These are phyloP conservation scores for Phaffomyces thermotolerans DNA, from an alignment of 805 yeast species.

Conservation along the genomic window DNA sequence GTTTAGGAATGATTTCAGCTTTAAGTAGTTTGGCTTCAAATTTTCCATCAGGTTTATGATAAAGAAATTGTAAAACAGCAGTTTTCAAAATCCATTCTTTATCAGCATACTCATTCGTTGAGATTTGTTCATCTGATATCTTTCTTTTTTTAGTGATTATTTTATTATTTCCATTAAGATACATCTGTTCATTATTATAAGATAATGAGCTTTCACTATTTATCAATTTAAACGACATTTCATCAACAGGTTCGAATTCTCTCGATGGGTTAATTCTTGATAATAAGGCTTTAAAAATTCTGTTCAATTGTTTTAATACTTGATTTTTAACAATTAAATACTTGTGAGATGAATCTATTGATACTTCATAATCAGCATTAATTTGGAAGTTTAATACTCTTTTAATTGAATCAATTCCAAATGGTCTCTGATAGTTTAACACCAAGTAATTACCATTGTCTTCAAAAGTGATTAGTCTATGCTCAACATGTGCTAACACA, in stretches of 20 bases:
- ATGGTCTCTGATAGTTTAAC: conserved; percentile 38
- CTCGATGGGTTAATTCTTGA: background rate
- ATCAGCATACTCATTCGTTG: background rate
- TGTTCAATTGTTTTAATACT: background rate
- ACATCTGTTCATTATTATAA: background rate
- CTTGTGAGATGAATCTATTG: background rate
- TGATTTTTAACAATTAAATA: background rate
- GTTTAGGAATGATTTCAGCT: conserved; percentile 1
- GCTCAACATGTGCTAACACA: conserved; percentile 9
- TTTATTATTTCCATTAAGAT: background rate
- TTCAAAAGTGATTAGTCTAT: conserved; percentile 12
- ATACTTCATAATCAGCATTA: background rate
- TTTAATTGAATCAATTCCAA: conserved; percentile 27
- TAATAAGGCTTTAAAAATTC: conserved; percentile 1
- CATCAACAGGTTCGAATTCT: background rate
- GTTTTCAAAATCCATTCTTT: background rate
- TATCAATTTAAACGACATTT: background rate
- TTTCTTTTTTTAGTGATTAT: conserved; percentile 4
- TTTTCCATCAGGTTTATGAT: background rate
- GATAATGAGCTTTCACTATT: background rate
- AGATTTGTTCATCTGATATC: background rate
- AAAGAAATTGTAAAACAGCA: conserved; percentile 1
- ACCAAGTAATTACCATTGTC: background rate
- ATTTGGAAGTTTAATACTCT: conserved; percentile 5
- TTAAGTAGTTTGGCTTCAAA: background rate